phyloP scores from a whole-genome alignment of 495 filamentous ascomycete genomes.

The Annulohypoxylon maeteangense region DNA sequence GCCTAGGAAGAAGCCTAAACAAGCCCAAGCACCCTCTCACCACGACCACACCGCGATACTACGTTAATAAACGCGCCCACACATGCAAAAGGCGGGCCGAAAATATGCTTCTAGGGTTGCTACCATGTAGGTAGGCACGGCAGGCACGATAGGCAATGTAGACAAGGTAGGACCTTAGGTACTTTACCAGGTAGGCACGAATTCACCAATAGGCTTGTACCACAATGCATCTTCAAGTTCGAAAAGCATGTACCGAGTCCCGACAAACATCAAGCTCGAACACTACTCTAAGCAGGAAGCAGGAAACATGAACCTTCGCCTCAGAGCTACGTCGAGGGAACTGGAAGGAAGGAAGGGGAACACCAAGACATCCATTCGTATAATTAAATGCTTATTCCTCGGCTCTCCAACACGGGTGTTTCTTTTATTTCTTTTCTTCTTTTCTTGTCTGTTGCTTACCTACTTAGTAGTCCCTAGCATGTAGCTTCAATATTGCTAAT shows the following conservation, averaged over 20 bases:
- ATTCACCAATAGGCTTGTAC: slow-evolving; percentile 1
- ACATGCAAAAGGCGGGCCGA: slow-evolving; percentile 34
- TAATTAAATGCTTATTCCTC: slow-evolving; percentile 11
- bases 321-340: slow-evolving; percentile 21
- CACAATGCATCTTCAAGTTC: neutral
- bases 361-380: slow-evolving; percentile 8
- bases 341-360: slow-evolving; percentile 19
- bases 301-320: slow-evolving; percentile 28
- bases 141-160: neutral
- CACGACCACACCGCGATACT: slow-evolving; percentile 21
- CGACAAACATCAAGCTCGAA: slow-evolving; percentile 19
- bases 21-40: slow-evolving; percentile 5
- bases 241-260: slow-evolving; percentile 24
- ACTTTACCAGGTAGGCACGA: neutral
- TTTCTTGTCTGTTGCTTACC: slow-evolving; percentile 7
- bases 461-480: too few species aligned
- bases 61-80: slow-evolving; percentile 41
- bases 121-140: neutral
- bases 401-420: slow-evolving; percentile 11
- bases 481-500: neutral
- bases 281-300: slow-evolving; percentile 4
- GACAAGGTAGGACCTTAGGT: too few species aligned
- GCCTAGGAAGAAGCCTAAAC: slow-evolving; percentile 35
- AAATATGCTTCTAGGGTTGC: neutral
- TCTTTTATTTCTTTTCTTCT: slow-evolving; percentile 7